These are phyloP conservation scores for Xanthoconium stramineum DNA, from an alignment of 768 basidiomycete species.

Conservation along the genomic window DNA sequence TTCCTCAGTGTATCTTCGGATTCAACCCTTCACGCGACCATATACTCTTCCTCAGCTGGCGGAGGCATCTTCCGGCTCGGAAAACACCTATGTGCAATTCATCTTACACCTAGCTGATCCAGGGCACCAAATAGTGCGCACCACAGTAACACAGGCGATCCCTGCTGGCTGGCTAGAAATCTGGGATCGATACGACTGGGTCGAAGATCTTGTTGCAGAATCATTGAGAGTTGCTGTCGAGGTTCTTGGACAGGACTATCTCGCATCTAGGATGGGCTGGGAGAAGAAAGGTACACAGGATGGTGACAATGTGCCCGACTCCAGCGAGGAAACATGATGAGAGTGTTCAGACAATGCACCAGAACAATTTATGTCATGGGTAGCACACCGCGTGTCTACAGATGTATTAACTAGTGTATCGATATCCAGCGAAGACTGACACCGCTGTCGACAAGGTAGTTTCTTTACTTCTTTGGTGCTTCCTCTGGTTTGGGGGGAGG, in stretches of 20 bases:
- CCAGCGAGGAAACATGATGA: constrained; percentile 11
- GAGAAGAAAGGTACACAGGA: constrained; percentile 31
- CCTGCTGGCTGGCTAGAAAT: constrained; percentile 84
- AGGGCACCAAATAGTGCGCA: constrained; percentile 68
- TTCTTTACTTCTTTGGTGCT: constrained; percentile 68
- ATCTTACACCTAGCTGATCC: constrained; percentile 71
- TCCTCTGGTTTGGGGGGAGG: constrained; percentile 76
- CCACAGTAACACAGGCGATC: constrained; percentile 78
- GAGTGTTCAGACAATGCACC: neutral
- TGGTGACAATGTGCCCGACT: constrained; percentile 7
- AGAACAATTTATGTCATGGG: constrained; percentile 7
- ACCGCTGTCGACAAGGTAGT: neutral
- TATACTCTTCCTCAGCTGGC: constrained; percentile 41
- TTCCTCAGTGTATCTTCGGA: constrained; percentile 87
- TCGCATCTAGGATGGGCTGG: constrained; percentile 87
- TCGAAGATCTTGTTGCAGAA: constrained; percentile 92
- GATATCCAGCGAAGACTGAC: constrained; percentile 6
- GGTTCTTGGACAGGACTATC: constrained; percentile 88
- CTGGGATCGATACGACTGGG: constrained; percentile 94
- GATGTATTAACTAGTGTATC: constrained; percentile 13
- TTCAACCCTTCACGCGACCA: constrained; percentile 79
- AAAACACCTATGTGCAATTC: constrained; percentile 53
- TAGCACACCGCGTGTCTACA: constrained; percentile 4
- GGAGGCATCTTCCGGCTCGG: constrained; percentile 20
- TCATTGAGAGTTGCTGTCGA: constrained; percentile 81